A percentile compares a stretch with the other conserved stretches of the same genome.
Conservation (phyloP, 441 rosid species). For the Viola pubescens region DNA sequence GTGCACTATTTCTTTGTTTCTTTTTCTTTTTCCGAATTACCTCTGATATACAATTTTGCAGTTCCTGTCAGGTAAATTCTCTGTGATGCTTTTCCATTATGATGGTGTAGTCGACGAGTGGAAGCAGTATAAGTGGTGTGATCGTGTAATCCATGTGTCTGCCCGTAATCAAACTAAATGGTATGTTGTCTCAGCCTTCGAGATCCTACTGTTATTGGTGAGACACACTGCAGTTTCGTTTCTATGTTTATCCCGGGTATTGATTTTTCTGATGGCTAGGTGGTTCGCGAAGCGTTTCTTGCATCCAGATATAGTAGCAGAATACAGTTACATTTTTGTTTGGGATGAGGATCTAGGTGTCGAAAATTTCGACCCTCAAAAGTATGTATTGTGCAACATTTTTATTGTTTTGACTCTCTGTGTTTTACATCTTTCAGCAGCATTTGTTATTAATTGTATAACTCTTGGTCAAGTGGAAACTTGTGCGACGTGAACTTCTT, state of each 20-base stretch:
- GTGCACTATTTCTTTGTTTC: not conserved
- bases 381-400: conserved; percentile 23
- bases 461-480: no score
- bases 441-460: no score
- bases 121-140: conserved; percentile 44
- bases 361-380: conserved; percentile 44
- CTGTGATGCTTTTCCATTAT: conserved; percentile 66
- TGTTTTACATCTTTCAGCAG: no score
- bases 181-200: conserved; percentile 22
- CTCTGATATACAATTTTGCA: conserved; percentile 22
- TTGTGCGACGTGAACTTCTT: no score
- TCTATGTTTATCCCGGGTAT: conserved; percentile 1
- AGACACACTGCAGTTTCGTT: not conserved
- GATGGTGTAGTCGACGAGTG: conserved; percentile 58
- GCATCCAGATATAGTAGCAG: conserved; percentile 65
- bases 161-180: conserved; percentile 67
- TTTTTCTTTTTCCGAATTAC: conserved; percentile 1
- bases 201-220: conserved; percentile 2
- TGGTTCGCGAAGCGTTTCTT: conserved; percentile 85
- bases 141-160: conserved; percentile 48
- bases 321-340: conserved; percentile 48
- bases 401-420: no score
- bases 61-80: conserved; percentile 48
- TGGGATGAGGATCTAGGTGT: conserved; percentile 86
- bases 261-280: conserved; percentile 27